Conservation (phyloP, 2,329 filamentous ascomycete species). For the Paecilomyces fulvus region DNA sequence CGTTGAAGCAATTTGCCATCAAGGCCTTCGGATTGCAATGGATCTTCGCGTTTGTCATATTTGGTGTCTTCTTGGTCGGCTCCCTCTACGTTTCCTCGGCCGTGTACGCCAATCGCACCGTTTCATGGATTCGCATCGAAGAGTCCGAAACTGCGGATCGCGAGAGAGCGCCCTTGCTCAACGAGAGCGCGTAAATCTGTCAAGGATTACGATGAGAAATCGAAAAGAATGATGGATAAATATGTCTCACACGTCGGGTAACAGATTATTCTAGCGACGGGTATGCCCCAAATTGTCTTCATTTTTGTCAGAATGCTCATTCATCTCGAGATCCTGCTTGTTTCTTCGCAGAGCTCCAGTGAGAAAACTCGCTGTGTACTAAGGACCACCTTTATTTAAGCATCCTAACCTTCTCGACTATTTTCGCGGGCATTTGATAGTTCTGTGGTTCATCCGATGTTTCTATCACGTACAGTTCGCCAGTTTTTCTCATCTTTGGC, state of each 20-base stretch:
- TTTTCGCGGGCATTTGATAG: background rate
- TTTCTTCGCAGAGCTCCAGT: background rate
- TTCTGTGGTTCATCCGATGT: background rate
- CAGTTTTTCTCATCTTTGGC: background rate
- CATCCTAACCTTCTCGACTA: background rate
- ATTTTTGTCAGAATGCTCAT: background rate
- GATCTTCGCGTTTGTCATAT: conserved; percentile 85
- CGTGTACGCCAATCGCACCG: conserved; percentile 27
- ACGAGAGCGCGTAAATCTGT: conserved; percentile 24
- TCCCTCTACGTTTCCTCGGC: conserved; percentile 43
- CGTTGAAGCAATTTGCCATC: conserved; percentile 65
- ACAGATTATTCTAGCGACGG: background rate
- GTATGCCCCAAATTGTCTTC: background rate
- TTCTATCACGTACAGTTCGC: background rate
- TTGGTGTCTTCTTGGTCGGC: conserved; percentile 62
- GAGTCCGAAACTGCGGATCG: conserved; percentile 38
- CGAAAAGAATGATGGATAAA: background rate
- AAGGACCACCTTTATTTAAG: background rate
- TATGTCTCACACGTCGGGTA: background rate
- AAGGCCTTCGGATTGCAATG: conserved; percentile 75
- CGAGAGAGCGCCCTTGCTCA: conserved; percentile 47
- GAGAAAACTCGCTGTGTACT: background rate
- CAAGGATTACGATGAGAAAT: background rate
- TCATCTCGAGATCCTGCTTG: background rate
- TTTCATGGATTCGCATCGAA: conserved; percentile 24